Evolutionary conservation across 176 grass and related monocot genomes (phyloP), one percentile per base, ranked within the genome.

Genomic region (Carex pumila): DNA sequence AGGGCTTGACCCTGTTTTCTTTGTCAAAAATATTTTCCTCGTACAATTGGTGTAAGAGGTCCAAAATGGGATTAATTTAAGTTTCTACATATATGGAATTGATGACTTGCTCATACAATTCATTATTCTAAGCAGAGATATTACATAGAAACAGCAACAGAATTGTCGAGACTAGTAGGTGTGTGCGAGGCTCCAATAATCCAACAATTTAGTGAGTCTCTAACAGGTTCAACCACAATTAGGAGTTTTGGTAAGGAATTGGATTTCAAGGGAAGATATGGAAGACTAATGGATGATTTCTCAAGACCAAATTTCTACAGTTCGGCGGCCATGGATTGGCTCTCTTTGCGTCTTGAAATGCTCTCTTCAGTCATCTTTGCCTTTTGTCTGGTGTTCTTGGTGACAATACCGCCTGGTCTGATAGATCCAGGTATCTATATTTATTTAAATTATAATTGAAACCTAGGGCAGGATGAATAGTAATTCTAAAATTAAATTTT

Each of bases 211-310:
- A 88, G 92, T 0, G 95, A 97, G 86, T 91, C 95, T 60, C 11
- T 97, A 65, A 83, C 90, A 97, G 95, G 95, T 75, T 93, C 92
- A 1, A 82, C 87, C 15, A 92, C 95, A 53, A 98, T 98, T 57
- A 90, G 95, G 88, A 94, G 95, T 81, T 98, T 98, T 83, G 86
- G 84, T 58, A 91, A 93, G 61, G 87, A 91, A 84, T 53, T 71
- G 49, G 82, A 85, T 71, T 98, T 98, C 85, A 22, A 84, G 41
- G 84, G 52, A 21, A 91, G 86, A 82, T 91, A 93, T 79, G 90
- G 85, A 76, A 59, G 58, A 85, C 67, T 94, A 64, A 84, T 85
- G 80, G 92, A 98, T 90, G 87, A 91, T 25, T 91, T 74, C 67
- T 94, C 89, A 45, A 58, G 89, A 49, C 91, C 92, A 0, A 94